Percentiles rank a stretch among this genome's conserved stretches.
phyloP scores from a whole-genome alignment of 495 filamentous ascomycete species.

The Cryomyces antarcticus region DNA sequence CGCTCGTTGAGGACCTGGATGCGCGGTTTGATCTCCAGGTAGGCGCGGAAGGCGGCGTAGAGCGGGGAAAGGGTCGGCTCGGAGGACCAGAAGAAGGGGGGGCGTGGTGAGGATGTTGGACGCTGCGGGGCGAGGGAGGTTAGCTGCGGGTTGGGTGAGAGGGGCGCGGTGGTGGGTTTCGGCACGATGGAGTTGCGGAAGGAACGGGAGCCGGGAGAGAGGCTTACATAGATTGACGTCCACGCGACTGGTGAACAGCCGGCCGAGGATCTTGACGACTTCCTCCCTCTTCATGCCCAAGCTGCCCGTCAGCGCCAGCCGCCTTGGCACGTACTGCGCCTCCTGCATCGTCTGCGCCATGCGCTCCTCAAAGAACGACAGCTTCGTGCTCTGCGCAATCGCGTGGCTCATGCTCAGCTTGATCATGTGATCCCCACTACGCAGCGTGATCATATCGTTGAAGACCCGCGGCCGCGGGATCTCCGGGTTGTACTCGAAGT shows the following conservation, averaged over 20 bases:
- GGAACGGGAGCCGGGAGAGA: neutral
- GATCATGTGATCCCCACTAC: constrained; percentile 94
- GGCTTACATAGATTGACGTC: constrained; percentile 92
- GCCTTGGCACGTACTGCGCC: constrained; percentile 76
- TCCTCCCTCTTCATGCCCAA: constrained; percentile 84
- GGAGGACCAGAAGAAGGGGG: constrained; percentile 97
- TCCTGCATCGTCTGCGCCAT: constrained; percentile 90
- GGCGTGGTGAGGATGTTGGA: constrained; percentile 95
- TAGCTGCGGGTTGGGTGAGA: neutral
- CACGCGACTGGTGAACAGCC: constrained; percentile 80
- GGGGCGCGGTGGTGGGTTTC: neutral
- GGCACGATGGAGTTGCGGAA: neutral
- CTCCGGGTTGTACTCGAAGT: constrained; percentile 84
- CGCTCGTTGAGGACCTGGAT: constrained; percentile 93
- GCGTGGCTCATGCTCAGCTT: constrained; percentile 93
- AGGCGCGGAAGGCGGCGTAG: constrained; percentile 87
- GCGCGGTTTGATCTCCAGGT: constrained; percentile 88
- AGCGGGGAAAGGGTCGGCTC: constrained; percentile 89
- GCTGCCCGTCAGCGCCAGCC: constrained; percentile 70
- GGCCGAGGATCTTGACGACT: constrained; percentile 75
- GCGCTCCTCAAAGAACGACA: constrained; percentile 89
- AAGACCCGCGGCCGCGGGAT: constrained; percentile 78
- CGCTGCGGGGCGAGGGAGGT: constrained; percentile 26
- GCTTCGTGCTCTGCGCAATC: constrained; percentile 91
- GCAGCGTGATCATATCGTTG: constrained; percentile 97